A percentile compares a stretch with the other conserved stretches of the same genome.
Conservation (phyloP, 352 stramenopile species). For the Phytophthora pseudosyringae region DNA sequence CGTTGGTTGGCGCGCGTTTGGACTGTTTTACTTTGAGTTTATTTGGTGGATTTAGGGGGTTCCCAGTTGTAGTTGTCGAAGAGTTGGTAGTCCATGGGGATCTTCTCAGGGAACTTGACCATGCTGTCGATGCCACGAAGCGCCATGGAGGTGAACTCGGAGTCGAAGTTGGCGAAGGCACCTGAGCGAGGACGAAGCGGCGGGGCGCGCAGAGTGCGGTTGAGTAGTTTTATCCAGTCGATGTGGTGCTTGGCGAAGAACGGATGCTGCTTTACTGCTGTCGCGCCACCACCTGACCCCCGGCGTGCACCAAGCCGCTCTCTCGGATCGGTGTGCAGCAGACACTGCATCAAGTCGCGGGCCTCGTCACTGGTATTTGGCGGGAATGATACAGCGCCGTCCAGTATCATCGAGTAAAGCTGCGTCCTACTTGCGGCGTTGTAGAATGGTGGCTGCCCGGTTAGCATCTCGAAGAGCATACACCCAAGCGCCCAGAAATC, state of each 20-base stretch:
- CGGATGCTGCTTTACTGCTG: slow-evolving; percentile 63
- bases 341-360: slow-evolving; percentile 50
- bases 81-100: slow-evolving; percentile 82
- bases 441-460: slow-evolving; percentile 86
- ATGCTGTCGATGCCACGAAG: slow-evolving; percentile 75
- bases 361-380: slow-evolving; percentile 57
- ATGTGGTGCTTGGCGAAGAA: slow-evolving; percentile 75
- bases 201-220: slow-evolving; percentile 45
- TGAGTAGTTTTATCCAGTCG: slow-evolving; percentile 63
- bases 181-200: slow-evolving; percentile 72
- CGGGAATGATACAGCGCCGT: slow-evolving; percentile 54
- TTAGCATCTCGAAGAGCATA: slow-evolving; percentile 92
- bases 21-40: slow-evolving; percentile 18
- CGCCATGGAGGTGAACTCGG: slow-evolving; percentile 86
- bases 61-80: slow-evolving; percentile 91
- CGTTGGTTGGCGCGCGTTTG: slow-evolving; percentile 11
- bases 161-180: slow-evolving; percentile 87
- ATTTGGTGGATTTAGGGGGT: slow-evolving; percentile 40
- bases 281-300: slow-evolving; percentile 33
- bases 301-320: slow-evolving; percentile 61
- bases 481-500: slow-evolving; percentile 91
- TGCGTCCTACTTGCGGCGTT: slow-evolving; percentile 64
- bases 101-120: slow-evolving; percentile 76
- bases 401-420: slow-evolving; percentile 72
- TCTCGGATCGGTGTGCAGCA: slow-evolving; percentile 61